phyloP scores from a whole-genome alignment of 148 eudicot genomes.

The Chenopodium berlandieri region DNA sequence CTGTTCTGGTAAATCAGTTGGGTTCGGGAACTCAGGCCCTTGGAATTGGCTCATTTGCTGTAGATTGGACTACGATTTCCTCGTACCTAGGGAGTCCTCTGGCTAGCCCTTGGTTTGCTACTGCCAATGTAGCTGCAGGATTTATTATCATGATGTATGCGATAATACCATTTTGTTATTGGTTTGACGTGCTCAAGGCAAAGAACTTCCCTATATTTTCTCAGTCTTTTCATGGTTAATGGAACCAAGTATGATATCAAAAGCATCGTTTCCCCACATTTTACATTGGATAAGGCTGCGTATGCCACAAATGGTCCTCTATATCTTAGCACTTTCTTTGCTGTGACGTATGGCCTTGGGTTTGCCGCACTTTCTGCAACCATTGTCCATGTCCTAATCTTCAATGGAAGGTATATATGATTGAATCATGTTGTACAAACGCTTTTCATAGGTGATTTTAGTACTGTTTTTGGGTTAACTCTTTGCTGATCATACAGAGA shows the following conservation, averaged over 20 bases:
- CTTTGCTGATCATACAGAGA: conserved; percentile 35
- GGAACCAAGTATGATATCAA: conserved; percentile 65
- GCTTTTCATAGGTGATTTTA: background rate
- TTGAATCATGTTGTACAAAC: background rate
- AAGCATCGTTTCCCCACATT: conserved; percentile 54
- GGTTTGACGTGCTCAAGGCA: conserved; percentile 60
- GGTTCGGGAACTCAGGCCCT: conserved; percentile 81
- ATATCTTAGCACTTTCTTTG: conserved; percentile 59
- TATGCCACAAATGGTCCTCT: conserved; percentile 49
- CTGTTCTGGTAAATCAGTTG: conserved; percentile 66
- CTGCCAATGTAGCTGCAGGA: conserved; percentile 78
- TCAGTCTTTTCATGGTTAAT: conserved; percentile 50
- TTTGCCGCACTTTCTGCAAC: conserved; percentile 75
- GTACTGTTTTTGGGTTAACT: background rate
- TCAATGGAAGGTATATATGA: conserved; percentile 55
- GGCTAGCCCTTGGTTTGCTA: conserved; percentile 98
- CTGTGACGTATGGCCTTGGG: conserved; percentile 67
- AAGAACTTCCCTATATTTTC: conserved; percentile 82
- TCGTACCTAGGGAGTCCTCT: conserved; percentile 80
- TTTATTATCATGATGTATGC: conserved; percentile 60
- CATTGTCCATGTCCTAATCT: conserved; percentile 51
- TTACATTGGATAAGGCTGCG: conserved; percentile 46
- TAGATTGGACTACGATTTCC: conserved; percentile 87
- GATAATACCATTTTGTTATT: conserved; percentile 59
- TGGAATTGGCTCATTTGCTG: conserved; percentile 72